Evolutionary conservation across 2,329 filamentous ascomycete species (phyloP).

Genomic region (Parastagonospora avenae): DNA sequence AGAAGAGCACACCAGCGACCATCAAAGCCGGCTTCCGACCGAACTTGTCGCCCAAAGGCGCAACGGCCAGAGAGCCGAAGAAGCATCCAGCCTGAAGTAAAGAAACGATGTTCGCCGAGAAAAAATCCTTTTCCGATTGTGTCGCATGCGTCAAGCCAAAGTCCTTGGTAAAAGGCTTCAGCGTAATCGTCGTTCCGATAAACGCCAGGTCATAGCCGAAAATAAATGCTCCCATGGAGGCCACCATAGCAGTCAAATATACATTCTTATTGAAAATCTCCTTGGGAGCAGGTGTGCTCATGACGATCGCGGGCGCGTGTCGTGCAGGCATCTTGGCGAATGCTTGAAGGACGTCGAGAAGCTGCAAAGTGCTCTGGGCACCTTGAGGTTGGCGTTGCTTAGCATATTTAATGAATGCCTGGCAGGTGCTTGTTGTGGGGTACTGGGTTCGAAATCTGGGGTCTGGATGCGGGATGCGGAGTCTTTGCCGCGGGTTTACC

Average conservation of each 20-base stretch:
- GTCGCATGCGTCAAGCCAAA: constrained; percentile 64
- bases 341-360: not conserved
- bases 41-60: constrained; percentile 65
- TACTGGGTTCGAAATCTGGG: not conserved
- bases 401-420: not conserved
- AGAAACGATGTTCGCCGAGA: constrained; percentile 75
- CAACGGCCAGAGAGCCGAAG: constrained; percentile 74
- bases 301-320: not conserved
- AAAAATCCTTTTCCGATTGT: constrained; percentile 54
- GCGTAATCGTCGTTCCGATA: constrained; percentile 72
- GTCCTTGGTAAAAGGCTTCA: constrained; percentile 68
- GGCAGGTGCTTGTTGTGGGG: not conserved
- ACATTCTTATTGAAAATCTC: constrained; percentile 63
- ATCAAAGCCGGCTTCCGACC: constrained; percentile 68
- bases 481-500: too few species aligned
- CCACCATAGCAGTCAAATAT: constrained; percentile 58
- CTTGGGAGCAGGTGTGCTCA: constrained; percentile 53
- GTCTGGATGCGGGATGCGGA: not conserved
- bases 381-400: not conserved
- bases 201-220: constrained; percentile 68
- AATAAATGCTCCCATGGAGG: constrained; percentile 60
- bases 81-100: constrained; percentile 80
- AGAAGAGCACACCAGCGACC: not conserved
- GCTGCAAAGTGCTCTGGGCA: not conserved
- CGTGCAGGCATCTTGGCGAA: not conserved